A percentile compares a stretch with the other conserved stretches of the same genome.
Conservation (phyloP, 139 green algal species). For the Spirogloea muscicola region DNA sequence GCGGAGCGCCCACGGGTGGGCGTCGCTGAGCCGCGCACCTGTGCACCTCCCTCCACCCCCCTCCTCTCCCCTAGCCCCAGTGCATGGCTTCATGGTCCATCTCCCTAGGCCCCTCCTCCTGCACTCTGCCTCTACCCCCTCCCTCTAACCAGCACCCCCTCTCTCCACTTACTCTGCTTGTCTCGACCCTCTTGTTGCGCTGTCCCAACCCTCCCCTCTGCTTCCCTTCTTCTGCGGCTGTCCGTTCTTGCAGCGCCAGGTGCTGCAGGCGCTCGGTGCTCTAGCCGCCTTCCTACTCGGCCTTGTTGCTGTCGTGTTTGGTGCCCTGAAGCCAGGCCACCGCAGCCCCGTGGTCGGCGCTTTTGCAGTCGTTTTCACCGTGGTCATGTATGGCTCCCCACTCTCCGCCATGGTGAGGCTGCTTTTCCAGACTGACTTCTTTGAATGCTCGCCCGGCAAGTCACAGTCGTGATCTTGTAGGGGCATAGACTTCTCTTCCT, state of each 20-base stretch:
- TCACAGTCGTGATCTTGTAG: no score
- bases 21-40: neutral
- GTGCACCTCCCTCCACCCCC: neutral
- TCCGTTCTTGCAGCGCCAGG: neutral
- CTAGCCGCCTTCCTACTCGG: neutral
- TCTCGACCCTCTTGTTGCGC: neutral
- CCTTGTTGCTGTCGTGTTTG: neutral
- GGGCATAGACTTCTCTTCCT: no score
- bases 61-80: neutral
- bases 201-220: neutral
- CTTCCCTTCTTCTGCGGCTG: neutral
- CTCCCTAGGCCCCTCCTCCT: neutral
- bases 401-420: conserved; percentile 28
- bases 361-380: conserved; percentile 15
- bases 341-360: conserved; percentile 1
- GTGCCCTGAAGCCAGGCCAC: neutral
- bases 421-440: no score
- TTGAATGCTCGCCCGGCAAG: no score
- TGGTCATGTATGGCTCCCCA: conserved; percentile 29
- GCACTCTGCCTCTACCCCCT: neutral
- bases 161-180: no score
- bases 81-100: no score
- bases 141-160: neutral
- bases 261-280: neutral
- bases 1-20: neutral